A percentile compares a stretch with the other conserved stretches of the same genome.
phyloP scores from a whole-genome alignment of 805 yeast species.

The Debaryomyces castellii region DNA sequence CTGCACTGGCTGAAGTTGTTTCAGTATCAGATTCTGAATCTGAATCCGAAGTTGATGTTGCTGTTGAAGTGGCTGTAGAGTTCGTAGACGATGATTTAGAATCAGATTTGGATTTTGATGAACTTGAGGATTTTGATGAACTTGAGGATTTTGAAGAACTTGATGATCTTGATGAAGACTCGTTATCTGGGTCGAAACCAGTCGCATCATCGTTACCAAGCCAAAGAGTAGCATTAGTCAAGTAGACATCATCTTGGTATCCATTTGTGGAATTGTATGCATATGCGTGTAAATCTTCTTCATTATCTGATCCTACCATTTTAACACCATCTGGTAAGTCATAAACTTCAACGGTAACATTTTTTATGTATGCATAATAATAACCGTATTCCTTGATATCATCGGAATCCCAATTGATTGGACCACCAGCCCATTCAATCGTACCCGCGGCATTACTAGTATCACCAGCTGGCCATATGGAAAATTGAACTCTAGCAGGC shows the following conservation, averaged over 20 bases:
- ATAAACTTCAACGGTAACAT: constrained; percentile 64
- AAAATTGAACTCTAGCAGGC: constrained; percentile 69
- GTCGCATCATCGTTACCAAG: constrained; percentile 61
- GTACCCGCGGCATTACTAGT: constrained; percentile 58
- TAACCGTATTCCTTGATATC: constrained; percentile 81
- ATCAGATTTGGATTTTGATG: constrained; percentile 7
- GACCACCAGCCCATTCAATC: constrained; percentile 86
- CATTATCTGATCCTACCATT: constrained; percentile 40
- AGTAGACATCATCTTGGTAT: constrained; percentile 38
- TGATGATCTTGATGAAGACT: constrained; percentile 10
- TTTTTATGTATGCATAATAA: constrained; percentile 64
- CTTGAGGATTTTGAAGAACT: constrained; percentile 10
- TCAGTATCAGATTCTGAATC: constrained; percentile 8
- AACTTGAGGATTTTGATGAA: constrained; percentile 10
- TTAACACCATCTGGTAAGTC: constrained; percentile 63
- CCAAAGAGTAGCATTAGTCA: constrained; percentile 62
- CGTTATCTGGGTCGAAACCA: constrained; percentile 60
- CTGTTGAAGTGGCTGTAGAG: constrained; percentile 12
- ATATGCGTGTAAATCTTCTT: constrained; percentile 54
- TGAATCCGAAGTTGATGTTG: constrained; percentile 6
- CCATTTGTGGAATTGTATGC: constrained; percentile 48
- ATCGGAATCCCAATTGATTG: constrained; percentile 73
- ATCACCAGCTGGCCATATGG: constrained; percentile 79
- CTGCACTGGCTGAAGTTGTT: constrained; percentile 7
- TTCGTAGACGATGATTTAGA: constrained; percentile 10